A percentile compares a stretch with the other conserved stretches of the same genome.
These are phyloP conservation scores for Dipodascopsis tothii DNA, from an alignment of 805 yeast genomes.

Conservation along the genomic window DNA sequence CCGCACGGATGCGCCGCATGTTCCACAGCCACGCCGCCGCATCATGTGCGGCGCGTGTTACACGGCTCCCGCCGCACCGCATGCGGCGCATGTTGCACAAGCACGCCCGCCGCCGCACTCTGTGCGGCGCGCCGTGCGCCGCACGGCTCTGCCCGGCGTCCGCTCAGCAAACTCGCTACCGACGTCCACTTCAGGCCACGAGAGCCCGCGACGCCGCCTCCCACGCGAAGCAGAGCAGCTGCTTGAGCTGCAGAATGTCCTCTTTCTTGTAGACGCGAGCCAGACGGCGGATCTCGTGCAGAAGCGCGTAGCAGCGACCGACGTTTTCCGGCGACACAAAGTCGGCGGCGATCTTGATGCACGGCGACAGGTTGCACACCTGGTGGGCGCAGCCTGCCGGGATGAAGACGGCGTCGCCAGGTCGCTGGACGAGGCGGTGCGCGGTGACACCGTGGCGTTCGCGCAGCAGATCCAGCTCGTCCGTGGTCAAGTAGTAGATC, in stretches of 20 bases:
- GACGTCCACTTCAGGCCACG: too few relatives aligned
- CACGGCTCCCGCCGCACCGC: too few relatives aligned
- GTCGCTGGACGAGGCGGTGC: conserved; percentile 16
- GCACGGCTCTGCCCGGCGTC: too few relatives aligned
- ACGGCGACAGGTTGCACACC: conserved; percentile 19
- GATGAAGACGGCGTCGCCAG: conserved; percentile 22
- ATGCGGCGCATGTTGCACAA: too few relatives aligned
- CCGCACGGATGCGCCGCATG: too few relatives aligned
- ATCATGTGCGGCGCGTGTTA: too few relatives aligned
- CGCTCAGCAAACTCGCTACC: too few relatives aligned
- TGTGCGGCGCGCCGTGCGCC: too few relatives aligned
- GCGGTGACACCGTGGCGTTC: conserved; percentile 12
- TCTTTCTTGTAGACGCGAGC: conserved; percentile 15
- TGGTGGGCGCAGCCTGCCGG: conserved; percentile 23
- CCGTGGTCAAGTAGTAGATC: conserved; percentile 13
- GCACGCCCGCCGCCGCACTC: too few relatives aligned
- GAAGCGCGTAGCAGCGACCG: conserved; percentile 6
- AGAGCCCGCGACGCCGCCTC: too few relatives aligned
- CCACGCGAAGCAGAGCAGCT: conserved; percentile 14
- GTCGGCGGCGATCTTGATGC: conserved; percentile 16
- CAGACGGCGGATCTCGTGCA: conserved; percentile 13
- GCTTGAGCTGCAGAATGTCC: conserved; percentile 17
- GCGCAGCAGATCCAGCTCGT: conserved; percentile 13
- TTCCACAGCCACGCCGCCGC: too few relatives aligned
- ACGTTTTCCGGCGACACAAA: conserved; percentile 22